Percentiles rank a stretch among this genome's conserved stretches.
Conservation (phyloP, 768 basidiomycete genomes). For the Naematelia aurantialba region DNA sequence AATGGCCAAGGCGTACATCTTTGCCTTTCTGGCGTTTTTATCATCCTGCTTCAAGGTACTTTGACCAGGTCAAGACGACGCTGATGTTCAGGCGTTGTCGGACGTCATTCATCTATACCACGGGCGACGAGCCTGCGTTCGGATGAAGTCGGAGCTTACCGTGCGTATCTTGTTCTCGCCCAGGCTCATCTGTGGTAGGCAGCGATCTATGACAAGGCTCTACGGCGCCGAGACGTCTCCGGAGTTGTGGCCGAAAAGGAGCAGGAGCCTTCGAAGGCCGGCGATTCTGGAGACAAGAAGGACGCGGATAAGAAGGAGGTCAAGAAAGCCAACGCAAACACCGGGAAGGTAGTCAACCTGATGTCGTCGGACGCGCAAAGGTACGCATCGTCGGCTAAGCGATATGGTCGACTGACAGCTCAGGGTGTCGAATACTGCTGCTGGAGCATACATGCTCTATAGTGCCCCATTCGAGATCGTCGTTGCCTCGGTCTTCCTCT, state of each 20-base stretch:
- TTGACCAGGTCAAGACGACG: background rate
- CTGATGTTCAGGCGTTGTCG: constrained; percentile 22
- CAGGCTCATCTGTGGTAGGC: constrained; percentile 11
- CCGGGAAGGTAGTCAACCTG: constrained; percentile 84
- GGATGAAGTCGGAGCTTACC: constrained; percentile 70
- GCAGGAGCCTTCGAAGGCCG: constrained; percentile 14
- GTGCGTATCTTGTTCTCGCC: constrained; percentile 8
- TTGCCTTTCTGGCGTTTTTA: constrained; percentile 69
- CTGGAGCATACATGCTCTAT: constrained; percentile 29
- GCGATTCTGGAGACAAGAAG: constrained; percentile 46
- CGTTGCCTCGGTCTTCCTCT: constrained; percentile 69
- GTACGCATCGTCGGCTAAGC: background rate
- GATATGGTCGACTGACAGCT: background rate
- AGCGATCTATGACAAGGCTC: constrained; percentile 75
- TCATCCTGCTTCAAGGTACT: constrained; percentile 59
- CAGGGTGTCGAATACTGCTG: constrained; percentile 34
- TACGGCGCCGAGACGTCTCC: constrained; percentile 77
- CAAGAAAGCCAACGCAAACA: constrained; percentile 63
- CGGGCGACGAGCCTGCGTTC: constrained; percentile 68
- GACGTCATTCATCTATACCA: constrained; percentile 56
- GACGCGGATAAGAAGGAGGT: constrained; percentile 19
- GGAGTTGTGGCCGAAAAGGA: constrained; percentile 57
- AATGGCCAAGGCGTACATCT: constrained; percentile 66
- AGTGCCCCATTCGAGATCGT: constrained; percentile 69
- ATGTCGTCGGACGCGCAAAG: constrained; percentile 59